These are phyloP conservation scores for Microdochium trichocladiopsis DNA, from an alignment of 2,329 filamentous ascomycete genomes.

Conservation along the genomic window DNA sequence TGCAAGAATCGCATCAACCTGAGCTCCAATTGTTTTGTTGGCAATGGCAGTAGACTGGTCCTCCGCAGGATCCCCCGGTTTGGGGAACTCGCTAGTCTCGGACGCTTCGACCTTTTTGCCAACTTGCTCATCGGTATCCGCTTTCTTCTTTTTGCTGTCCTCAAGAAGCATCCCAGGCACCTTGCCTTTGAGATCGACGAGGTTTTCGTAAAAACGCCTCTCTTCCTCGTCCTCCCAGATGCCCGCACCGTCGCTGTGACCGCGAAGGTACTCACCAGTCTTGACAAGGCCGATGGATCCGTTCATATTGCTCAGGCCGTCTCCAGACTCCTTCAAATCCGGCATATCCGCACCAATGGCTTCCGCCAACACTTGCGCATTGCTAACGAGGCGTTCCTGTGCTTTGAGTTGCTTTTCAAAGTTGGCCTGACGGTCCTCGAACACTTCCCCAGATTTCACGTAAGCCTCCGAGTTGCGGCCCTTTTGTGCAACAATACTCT, in stretches of 20 bases:
- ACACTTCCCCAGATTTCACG: constrained; percentile 96
- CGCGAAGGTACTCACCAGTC: constrained; percentile 84
- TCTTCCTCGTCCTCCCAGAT: constrained; percentile 99
- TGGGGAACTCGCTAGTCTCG: constrained; percentile 42
- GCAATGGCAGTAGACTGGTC: constrained; percentile 91
- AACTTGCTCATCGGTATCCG: constrained; percentile 71
- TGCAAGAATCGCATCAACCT: constrained; percentile 84
- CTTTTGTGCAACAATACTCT: constrained; percentile 77
- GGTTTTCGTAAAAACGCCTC: constrained; percentile 93
- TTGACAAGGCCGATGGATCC: constrained; percentile 89
- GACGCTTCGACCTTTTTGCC: constrained; percentile 63
- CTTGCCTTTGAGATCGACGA: constrained; percentile 91
- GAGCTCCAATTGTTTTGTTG: constrained; percentile 95
- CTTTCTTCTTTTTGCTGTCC: constrained; percentile 90
- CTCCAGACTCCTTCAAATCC: constrained; percentile 77
- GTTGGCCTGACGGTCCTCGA: constrained; percentile 92
- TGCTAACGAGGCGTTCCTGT: constrained; percentile 83
- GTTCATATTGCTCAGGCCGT: constrained; percentile 55
- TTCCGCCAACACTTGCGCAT: constrained; percentile 87
- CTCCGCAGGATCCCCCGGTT: constrained; percentile 49
- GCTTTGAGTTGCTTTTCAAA: constrained; percentile 91
- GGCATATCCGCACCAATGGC: constrained; percentile 89
- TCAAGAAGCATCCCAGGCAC: constrained; percentile 91
- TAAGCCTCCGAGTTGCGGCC: constrained; percentile 97
- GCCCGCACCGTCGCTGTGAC: constrained; percentile 81